Conservation (phyloP, 331 rosid genomes). For the Pyrus hybrid region DNA sequence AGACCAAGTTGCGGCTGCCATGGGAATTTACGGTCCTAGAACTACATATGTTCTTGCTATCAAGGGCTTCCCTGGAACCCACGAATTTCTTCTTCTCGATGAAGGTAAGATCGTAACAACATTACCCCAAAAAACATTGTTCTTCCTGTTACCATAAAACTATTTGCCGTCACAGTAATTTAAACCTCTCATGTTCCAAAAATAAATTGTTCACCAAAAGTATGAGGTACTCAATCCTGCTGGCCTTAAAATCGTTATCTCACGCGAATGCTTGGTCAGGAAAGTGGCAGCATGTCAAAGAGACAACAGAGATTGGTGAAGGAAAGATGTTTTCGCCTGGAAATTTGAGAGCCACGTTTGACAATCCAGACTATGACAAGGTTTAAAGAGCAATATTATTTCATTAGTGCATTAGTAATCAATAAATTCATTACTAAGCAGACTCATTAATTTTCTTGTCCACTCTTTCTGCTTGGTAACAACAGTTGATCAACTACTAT, state of each 20-base stretch:
- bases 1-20: constrained; percentile 97
- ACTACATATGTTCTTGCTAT: constrained; percentile 91
- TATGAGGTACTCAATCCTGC: background rate
- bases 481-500: constrained; percentile 78
- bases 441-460: background rate
- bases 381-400: constrained; percentile 16
- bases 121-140: no score
- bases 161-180: background rate
- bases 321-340: constrained; percentile 97
- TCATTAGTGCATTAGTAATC: background rate
- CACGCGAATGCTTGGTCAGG: constrained; percentile 34
- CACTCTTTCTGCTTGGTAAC: background rate
- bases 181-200: background rate
- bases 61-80: constrained; percentile 81
- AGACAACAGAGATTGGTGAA: constrained; percentile 82
- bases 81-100: constrained; percentile 97
- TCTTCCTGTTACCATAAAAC: no score
- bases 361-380: constrained; percentile 74
- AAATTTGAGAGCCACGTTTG: constrained; percentile 93
- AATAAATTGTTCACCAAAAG: background rate
- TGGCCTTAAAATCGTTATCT: background rate
- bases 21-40: constrained; percentile 97
- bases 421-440: background rate
- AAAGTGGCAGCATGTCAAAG: constrained; percentile 98
- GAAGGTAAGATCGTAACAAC: constrained; percentile 48